phyloP scores from a whole-genome alignment of 2,329 filamentous ascomycete genomes.

The Emmonsiellopsis sp. region DNA sequence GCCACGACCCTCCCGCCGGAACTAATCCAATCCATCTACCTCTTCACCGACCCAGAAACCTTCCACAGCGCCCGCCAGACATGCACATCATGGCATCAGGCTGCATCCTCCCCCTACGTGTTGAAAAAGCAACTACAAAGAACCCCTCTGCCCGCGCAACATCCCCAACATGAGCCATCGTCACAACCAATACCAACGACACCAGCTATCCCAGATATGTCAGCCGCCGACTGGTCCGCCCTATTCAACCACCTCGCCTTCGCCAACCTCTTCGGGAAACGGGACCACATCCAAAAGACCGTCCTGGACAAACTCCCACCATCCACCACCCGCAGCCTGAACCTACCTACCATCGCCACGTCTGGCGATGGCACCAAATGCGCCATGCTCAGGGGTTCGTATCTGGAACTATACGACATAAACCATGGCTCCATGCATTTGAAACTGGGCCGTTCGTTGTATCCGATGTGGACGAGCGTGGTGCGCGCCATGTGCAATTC shows the following conservation, averaged over 20 bases:
- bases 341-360: neutral
- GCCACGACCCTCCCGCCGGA: conserved; percentile 12
- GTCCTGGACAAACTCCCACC: conserved; percentile 2
- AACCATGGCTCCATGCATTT: conserved; percentile 3
- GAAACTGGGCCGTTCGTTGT: conserved; percentile 10
- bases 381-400: neutral
- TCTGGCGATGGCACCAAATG: neutral
- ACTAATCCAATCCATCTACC: conserved; percentile 15
- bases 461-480: conserved; percentile 14
- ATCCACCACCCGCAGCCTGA: neutral
- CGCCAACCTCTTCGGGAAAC: conserved; percentile 11
- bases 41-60: conserved; percentile 11
- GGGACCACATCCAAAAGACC: conserved; percentile 7
- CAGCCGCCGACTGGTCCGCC: conserved; percentile 14
- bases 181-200: neutral
- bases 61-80: conserved; percentile 13
- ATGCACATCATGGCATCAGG: conserved; percentile 12
- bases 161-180: neutral
- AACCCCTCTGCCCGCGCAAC: neutral
- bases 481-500: conserved; percentile 9
- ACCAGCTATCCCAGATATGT: neutral
- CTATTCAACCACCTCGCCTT: conserved; percentile 13
- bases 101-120: conserved; percentile 13
- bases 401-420: neutral
- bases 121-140: conserved; percentile 1